A percentile compares a stretch with the other conserved stretches of the same genome.
These are phyloP conservation scores for Stephanodiscus minutulus DNA, from an alignment of 108 stramenopile genomes.

Conservation along the genomic window DNA sequence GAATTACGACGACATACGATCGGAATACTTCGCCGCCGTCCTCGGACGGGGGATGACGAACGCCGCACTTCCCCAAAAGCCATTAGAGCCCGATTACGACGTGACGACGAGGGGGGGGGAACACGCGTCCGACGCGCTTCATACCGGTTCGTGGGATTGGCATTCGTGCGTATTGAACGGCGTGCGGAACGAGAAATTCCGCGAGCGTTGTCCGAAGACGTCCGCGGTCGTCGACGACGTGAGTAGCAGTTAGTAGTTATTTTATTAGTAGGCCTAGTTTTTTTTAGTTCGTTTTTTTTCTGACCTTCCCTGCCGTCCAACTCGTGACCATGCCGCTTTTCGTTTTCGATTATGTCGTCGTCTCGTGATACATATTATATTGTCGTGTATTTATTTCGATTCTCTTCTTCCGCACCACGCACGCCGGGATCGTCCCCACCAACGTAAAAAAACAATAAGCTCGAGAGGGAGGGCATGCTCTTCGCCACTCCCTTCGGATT, in stretches of 20 bases:
- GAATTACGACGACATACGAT: constrained; percentile 55
- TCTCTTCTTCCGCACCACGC: too few relatives aligned
- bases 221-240: constrained; percentile 60
- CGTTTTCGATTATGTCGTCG: too few relatives aligned
- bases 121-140: constrained; percentile 46
- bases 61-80: constrained; percentile 25
- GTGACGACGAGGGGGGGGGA: constrained; percentile 48
- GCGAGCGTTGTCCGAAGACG: constrained; percentile 76
- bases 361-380: too few relatives aligned
- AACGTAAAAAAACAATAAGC: too few relatives aligned
- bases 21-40: constrained; percentile 68
- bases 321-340: too few relatives aligned
- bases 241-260: too few relatives aligned
- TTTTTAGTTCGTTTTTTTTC: constrained; percentile 10
- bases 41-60: constrained; percentile 30
- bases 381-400: too few relatives aligned
- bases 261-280: constrained; percentile 33
- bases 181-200: constrained; percentile 53
- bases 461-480: constrained; percentile 40
- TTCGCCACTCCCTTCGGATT: constrained; percentile 86
- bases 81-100: constrained; percentile 65
- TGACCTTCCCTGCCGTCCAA: too few relatives aligned
- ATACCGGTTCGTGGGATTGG: constrained; percentile 86
- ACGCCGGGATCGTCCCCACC: too few relatives aligned
- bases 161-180: constrained; percentile 87